Evolutionary conservation across 345 rosid genomes (phyloP).

Genomic region (Trapa bicornis): DNA sequence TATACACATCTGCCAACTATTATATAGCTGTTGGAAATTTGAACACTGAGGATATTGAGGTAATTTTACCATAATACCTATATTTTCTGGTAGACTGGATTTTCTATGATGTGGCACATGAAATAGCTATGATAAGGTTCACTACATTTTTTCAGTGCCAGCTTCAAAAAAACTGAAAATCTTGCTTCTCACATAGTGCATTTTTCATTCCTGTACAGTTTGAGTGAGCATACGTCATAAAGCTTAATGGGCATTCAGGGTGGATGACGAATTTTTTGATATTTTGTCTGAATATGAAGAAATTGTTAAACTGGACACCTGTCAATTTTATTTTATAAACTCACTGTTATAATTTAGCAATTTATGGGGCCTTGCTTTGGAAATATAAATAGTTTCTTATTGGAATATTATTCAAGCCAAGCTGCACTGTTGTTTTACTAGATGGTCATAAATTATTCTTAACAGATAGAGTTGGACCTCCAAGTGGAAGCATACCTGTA

Average conservation of each 20-base stretch:
- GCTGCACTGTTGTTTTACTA: not conserved
- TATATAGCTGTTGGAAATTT: conserved; percentile 72
- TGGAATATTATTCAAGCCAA: not conserved
- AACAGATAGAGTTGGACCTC: conserved; percentile 59
- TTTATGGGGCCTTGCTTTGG: not conserved
- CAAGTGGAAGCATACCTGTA: conserved; percentile 44
- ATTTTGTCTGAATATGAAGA: not conserved
- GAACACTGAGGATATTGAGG: conserved; percentile 64
- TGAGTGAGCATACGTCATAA: not conserved
- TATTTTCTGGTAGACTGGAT: not conserved
- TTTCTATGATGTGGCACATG: not conserved
- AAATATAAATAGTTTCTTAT: not conserved
- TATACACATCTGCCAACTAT: conserved; percentile 58
- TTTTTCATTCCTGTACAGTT: not conserved
- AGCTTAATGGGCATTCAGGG: not conserved
- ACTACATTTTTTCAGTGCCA: not conserved
- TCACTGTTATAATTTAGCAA: not conserved
- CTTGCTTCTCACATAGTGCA: not conserved
- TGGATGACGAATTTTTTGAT: not conserved
- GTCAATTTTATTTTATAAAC: not conserved
- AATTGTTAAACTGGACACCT: not conserved
- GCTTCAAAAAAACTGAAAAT: not conserved
- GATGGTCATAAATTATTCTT: conserved; percentile 11
- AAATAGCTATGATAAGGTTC: not conserved
- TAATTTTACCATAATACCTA: conserved; percentile 16